Conservation (phyloP, 352 stramenopile species). For the Phytopythium boreale region DNA sequence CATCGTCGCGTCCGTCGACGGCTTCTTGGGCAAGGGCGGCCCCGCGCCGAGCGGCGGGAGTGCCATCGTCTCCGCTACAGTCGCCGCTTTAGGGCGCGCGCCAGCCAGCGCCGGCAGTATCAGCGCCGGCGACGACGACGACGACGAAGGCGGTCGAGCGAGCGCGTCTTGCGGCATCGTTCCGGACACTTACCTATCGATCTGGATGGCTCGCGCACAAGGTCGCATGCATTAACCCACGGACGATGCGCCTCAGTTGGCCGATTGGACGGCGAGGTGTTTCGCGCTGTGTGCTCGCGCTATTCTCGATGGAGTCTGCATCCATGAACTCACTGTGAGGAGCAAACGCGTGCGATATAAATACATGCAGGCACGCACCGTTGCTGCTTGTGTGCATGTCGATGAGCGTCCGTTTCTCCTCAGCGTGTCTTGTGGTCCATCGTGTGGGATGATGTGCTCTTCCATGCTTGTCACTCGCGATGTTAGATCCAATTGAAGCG, state of each 20-base stretch:
- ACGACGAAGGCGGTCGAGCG: not conserved
- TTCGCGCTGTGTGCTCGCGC: not conserved
- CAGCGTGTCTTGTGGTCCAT: not conserved
- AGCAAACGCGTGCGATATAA: not conserved
- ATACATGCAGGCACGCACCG: conserved; percentile 1
- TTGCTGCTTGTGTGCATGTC: too few relatives aligned
- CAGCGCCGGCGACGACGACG: not conserved
- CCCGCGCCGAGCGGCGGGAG: not conserved
- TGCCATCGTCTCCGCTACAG: not conserved
- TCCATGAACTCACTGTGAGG: not conserved
- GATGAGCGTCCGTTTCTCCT: conserved; percentile 1
- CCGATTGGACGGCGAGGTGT: too few relatives aligned
- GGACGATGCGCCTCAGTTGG: not conserved
- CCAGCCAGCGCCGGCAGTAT: not conserved
- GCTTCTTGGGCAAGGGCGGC: not conserved
- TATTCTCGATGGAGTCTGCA: not conserved
- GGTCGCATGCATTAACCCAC: not conserved
- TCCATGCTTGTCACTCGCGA: not conserved
- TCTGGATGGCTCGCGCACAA: not conserved
- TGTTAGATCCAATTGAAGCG: not conserved
- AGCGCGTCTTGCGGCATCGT: conserved; percentile 5
- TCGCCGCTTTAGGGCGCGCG: not conserved
- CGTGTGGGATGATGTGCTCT: not conserved
- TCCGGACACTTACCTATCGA: not conserved
- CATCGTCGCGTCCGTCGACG: not conserved